phyloP scores from a whole-genome alignment of 495 filamentous ascomycete genomes.

The Lentithecium fluviatile region DNA sequence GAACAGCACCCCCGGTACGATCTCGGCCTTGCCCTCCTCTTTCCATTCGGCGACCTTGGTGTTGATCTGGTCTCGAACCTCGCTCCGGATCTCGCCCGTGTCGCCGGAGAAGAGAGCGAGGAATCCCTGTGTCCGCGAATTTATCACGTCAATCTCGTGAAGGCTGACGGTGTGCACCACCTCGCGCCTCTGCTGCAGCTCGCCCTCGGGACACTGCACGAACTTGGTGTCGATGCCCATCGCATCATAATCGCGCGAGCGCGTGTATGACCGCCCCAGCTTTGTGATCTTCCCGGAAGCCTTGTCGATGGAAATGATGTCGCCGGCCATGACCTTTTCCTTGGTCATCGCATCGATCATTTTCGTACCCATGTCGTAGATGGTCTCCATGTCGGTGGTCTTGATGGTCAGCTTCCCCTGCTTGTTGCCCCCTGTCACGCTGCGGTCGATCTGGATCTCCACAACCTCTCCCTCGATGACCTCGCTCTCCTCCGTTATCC shows the following conservation, averaged over 20 bases:
- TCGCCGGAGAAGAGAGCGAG: conserved; percentile 95
- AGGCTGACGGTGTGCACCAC: conserved; percentile 94
- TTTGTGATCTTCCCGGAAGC: conserved; percentile 97
- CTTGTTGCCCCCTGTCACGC: conserved; percentile 92
- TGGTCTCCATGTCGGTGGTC: conserved; percentile 99
- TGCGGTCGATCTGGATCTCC: conserved; percentile 97
- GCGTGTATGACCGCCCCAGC: conserved; percentile 86
- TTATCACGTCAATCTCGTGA: conserved; percentile 99
- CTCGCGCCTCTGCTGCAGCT: conserved; percentile 95
- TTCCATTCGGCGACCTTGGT: conserved; percentile 98
- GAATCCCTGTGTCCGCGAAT: conserved; percentile 95
- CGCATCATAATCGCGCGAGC: conserved; percentile 96
- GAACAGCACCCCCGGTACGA: conserved; percentile 95
- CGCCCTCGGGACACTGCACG: conserved; percentile 96
- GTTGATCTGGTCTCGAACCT: conserved; percentile 98
- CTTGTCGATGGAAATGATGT: conserved; percentile 98
- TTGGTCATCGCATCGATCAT: conserved; percentile 99
- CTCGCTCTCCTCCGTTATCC: conserved; percentile 97
- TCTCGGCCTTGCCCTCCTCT: conserved; percentile 97
- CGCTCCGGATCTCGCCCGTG: conserved; percentile 95
- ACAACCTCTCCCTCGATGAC: conserved; percentile 99
- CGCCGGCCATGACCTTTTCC: conserved; percentile 96
- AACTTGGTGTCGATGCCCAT: conserved; percentile 99
- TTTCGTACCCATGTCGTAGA: conserved; percentile 98
- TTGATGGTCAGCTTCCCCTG: conserved; percentile 99